These are phyloP conservation scores for Phialophora chinensis DNA, from an alignment of 2,329 filamentous ascomycete species.

Conservation along the genomic window DNA sequence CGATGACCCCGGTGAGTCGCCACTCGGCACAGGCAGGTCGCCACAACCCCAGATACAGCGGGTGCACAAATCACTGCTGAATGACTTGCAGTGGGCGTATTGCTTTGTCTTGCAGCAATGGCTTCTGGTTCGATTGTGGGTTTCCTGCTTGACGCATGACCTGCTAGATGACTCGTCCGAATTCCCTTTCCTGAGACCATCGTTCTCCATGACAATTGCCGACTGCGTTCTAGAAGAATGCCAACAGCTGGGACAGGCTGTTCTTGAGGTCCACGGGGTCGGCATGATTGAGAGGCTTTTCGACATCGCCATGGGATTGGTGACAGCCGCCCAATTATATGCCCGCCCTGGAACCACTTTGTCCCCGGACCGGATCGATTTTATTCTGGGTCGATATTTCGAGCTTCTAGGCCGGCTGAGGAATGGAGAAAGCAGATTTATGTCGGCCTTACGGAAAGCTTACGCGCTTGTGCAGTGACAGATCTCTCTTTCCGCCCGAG, in stretches of 20 bases:
- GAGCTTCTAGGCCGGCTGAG: not conserved
- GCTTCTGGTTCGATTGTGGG: slow-evolving; percentile 19
- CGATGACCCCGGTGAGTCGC: not conserved
- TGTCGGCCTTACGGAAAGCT: not conserved
- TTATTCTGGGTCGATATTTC: not conserved
- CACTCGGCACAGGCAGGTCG: not conserved
- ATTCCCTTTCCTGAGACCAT: slow-evolving; percentile 6
- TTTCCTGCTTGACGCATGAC: slow-evolving; percentile 19
- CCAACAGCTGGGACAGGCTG: not conserved
- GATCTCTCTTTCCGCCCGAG: not conserved
- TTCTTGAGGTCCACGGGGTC: slow-evolving; percentile 11
- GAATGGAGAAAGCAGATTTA: slow-evolving; percentile 1
- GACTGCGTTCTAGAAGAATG: slow-evolving; percentile 13
- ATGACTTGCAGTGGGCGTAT: slow-evolving; percentile 17
- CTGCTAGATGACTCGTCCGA: slow-evolving; percentile 9
- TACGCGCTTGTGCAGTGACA: slow-evolving; percentile 1
- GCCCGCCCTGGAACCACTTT: not conserved
- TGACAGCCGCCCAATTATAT: slow-evolving; percentile 4
- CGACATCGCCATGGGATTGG: slow-evolving; percentile 18
- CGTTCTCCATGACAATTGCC: slow-evolving; percentile 5
- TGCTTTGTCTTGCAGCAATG: slow-evolving; percentile 22
- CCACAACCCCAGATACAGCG: not conserved
- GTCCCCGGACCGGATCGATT: not conserved
- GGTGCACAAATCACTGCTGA: not conserved
- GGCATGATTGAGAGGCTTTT: slow-evolving; percentile 17